Percentiles rank a stretch among this genome's conserved stretches.
These are phyloP conservation scores for Malassezia yamatoensis DNA, from an alignment of 1,284 basidiomycete species.

Conservation along the genomic window DNA sequence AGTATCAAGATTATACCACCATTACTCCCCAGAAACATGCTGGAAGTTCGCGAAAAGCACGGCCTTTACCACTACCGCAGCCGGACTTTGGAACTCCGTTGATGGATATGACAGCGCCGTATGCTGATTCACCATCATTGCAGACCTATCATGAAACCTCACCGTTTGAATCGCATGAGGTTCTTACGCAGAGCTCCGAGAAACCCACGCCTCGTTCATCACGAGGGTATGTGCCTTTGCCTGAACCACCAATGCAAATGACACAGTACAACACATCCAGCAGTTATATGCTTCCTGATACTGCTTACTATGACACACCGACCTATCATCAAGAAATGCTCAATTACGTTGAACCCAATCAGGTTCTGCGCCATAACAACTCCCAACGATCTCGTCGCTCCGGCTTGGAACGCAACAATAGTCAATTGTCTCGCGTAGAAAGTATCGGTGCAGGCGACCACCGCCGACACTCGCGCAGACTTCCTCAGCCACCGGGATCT, in stretches of 20 bases:
- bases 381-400: background rate
- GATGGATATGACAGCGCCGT: background rate
- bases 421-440: conserved; percentile 14
- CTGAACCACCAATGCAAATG: conserved; percentile 5
- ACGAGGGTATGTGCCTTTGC: conserved; percentile 11
- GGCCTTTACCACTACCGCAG: background rate
- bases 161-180: conserved; percentile 6
- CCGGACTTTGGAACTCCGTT: background rate
- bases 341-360: background rate
- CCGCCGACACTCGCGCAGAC: conserved; percentile 6
- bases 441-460: conserved; percentile 18
- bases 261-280: background rate
- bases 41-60: background rate
- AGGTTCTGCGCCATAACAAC: background rate
- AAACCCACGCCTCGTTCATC: background rate
- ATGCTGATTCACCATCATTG: background rate
- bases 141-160: background rate
- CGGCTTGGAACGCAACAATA: background rate
- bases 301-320: background rate
- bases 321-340: background rate
- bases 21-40: background rate
- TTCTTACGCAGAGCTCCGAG: background rate
- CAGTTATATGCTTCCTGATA: background rate
- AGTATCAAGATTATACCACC: background rate
- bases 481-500: background rate